These are phyloP conservation scores for Citrus medica DNA, from an alignment of 345 rosid species.

Conservation along the genomic window DNA sequence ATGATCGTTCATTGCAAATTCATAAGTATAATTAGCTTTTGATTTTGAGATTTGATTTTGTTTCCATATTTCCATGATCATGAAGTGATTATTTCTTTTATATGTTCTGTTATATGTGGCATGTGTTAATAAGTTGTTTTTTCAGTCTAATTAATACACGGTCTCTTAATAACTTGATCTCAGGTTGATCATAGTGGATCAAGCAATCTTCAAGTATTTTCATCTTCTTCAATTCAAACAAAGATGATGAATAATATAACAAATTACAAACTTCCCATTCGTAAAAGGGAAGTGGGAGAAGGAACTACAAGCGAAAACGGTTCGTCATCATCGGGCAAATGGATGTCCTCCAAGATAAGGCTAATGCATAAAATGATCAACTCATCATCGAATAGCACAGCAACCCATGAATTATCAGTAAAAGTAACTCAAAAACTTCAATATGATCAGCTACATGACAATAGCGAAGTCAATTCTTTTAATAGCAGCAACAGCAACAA, in stretches of 20 bases:
- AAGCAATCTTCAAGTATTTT: slow-evolving; percentile 8
- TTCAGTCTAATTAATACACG: not conserved
- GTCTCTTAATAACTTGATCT: not conserved
- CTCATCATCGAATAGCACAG: slow-evolving; percentile 16
- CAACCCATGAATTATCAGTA: not conserved
- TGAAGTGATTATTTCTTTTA: too few relatives aligned
- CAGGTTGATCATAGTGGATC: slow-evolving; percentile 13
- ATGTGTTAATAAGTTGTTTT: not conserved
- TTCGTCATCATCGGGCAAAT: slow-evolving; percentile 15
- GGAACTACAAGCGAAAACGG: not conserved
- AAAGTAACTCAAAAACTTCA: slow-evolving; percentile 15
- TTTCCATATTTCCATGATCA: not conserved
- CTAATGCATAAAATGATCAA: slow-evolving; percentile 35
- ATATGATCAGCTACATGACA: slow-evolving; percentile 14
- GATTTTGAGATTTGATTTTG: too few relatives aligned
- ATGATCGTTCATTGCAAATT: not conserved
- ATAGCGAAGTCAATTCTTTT: not conserved
- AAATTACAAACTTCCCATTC: not conserved
- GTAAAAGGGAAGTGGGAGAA: slow-evolving; percentile 13
- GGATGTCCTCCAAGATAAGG: slow-evolving; percentile 52
- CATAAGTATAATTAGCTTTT: not conserved
- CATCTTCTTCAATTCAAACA: slow-evolving; percentile 8
- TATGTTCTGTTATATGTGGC: too few relatives aligned
- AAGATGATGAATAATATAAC: not conserved
- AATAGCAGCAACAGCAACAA: not conserved